Evolutionary conservation across 2,329 filamentous ascomycete species (phyloP).

Genomic region (Aspergillus ochraceoroseus): DNA sequence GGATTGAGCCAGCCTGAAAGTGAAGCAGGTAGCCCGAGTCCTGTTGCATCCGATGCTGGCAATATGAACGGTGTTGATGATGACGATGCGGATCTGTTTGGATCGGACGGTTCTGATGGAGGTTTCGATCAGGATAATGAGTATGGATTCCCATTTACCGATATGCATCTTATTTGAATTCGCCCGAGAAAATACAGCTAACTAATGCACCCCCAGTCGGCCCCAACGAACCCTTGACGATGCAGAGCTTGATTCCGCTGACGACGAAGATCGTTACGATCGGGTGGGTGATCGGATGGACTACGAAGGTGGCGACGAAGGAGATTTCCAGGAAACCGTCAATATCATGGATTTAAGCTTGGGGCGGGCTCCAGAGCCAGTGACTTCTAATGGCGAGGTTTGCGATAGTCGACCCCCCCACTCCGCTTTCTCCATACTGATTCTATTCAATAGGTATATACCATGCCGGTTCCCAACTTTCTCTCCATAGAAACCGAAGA

Average conservation of each 20-base stretch:
- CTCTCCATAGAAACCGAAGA: slow-evolving; percentile 57
- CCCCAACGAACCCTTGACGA: slow-evolving; percentile 52
- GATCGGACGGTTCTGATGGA: slow-evolving; percentile 43
- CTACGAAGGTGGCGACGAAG: slow-evolving; percentile 39
- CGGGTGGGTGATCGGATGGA: slow-evolving; percentile 47
- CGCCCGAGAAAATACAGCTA: not conserved
- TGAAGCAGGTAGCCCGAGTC: slow-evolving; percentile 24
- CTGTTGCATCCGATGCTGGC: slow-evolving; percentile 28
- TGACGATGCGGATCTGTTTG: slow-evolving; percentile 45
- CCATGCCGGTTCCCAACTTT: slow-evolving; percentile 60
- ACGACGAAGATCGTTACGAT: slow-evolving; percentile 56
- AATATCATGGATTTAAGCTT: slow-evolving; percentile 54
- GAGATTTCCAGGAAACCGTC: slow-evolving; percentile 45
- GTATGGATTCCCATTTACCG: slow-evolving; percentile 22
- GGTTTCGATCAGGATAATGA: slow-evolving; percentile 32
- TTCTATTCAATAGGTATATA: slow-evolving; percentile 48
- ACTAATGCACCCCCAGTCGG: slow-evolving; percentile 26
- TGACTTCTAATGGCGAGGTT: slow-evolving; percentile 44
- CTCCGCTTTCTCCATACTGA: slow-evolving; percentile 3
- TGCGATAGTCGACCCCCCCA: slow-evolving; percentile 6
- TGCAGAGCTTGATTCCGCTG: slow-evolving; percentile 59
- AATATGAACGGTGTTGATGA: slow-evolving; percentile 36
- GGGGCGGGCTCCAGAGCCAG: slow-evolving; percentile 54
- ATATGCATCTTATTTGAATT: not conserved
- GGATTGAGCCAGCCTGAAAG: slow-evolving; percentile 19